These are phyloP conservation scores for Penicillium egyptiacum DNA, from an alignment of 495 filamentous ascomycete species.

Conservation along the genomic window DNA sequence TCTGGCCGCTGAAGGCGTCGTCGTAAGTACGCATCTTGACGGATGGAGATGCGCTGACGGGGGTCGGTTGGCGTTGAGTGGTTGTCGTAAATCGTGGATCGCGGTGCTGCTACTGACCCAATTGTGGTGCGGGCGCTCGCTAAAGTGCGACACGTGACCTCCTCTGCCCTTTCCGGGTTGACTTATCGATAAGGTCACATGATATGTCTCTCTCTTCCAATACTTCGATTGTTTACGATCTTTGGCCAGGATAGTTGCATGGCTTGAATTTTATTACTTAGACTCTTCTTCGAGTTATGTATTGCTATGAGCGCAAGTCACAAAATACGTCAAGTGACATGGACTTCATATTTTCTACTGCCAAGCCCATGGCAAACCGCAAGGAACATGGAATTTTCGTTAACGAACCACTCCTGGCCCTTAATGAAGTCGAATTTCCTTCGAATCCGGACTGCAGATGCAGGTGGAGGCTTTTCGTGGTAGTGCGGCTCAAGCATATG, in stretches of 20 bases:
- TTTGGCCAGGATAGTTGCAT: neutral
- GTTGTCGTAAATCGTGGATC: constrained; percentile 49
- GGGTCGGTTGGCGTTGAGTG: constrained; percentile 53
- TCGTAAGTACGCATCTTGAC: constrained; percentile 97
- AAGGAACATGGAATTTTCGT: neutral
- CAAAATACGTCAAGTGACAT: neutral
- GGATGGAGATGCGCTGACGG: constrained; percentile 53
- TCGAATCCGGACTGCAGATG: neutral
- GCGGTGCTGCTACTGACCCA: constrained; percentile 41
- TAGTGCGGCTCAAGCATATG: neutral
- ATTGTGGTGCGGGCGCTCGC: constrained; percentile 54
- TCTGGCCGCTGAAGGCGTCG: constrained; percentile 95
- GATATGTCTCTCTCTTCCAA: neutral
- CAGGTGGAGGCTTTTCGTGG: neutral
- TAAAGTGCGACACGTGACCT: constrained; percentile 49
- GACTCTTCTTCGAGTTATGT: neutral
- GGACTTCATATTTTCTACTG: neutral
- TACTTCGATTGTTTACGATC: neutral
- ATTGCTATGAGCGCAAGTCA: too few relatives aligned
- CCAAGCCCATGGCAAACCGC: neutral
- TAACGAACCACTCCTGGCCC: neutral
- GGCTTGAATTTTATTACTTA: neutral
- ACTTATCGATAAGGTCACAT: constrained; percentile 16
- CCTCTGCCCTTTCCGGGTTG: constrained; percentile 41
- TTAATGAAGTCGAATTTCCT: neutral